Evolutionary conservation across 164 flowering plant genomes (phyloP).

Genomic region (Vitis riparia): DNA sequence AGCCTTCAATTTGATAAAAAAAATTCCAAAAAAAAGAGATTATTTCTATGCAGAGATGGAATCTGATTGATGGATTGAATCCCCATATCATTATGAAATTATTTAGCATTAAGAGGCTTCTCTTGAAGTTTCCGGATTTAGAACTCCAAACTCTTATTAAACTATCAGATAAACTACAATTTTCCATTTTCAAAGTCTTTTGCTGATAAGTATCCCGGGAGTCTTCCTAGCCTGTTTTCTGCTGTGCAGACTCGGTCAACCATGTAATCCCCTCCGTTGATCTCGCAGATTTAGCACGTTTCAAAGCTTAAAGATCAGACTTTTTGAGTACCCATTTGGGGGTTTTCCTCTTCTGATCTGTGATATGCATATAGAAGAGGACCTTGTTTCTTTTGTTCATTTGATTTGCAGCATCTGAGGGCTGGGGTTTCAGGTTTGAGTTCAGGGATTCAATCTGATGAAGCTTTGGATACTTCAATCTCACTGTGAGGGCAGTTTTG

Average conservation of each 20-base stretch:
- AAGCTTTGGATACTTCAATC: slow-evolving; percentile 9
- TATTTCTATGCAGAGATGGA: too few species aligned
- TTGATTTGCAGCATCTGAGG: not conserved
- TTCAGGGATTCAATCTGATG: not conserved
- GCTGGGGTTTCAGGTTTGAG: not conserved
- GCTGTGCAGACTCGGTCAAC: slow-evolving; percentile 1
- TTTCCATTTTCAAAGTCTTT: slow-evolving; percentile 1
- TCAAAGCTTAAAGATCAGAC: not conserved
- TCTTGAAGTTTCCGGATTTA: not conserved
- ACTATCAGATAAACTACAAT: not conserved
- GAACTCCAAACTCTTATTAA: too few species aligned
- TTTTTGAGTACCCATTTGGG: slow-evolving; percentile 1
- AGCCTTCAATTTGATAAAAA: too few species aligned
- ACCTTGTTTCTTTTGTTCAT: not conserved
- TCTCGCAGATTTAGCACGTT: not conserved
- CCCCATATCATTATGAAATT: too few species aligned
- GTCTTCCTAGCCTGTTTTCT: not conserved
- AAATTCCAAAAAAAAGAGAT: too few species aligned
- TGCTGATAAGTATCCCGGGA: not conserved
- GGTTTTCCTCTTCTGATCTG: not conserved
- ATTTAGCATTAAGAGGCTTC: too few species aligned
- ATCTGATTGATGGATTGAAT: too few species aligned
- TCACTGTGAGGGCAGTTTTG: slow-evolving; percentile 1
- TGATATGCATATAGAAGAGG: too few species aligned
- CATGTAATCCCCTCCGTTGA: not conserved